Base-by-base conservation (phyloP, 768 basidiomycete genomes). In the Lentinula boryana region DNA sequence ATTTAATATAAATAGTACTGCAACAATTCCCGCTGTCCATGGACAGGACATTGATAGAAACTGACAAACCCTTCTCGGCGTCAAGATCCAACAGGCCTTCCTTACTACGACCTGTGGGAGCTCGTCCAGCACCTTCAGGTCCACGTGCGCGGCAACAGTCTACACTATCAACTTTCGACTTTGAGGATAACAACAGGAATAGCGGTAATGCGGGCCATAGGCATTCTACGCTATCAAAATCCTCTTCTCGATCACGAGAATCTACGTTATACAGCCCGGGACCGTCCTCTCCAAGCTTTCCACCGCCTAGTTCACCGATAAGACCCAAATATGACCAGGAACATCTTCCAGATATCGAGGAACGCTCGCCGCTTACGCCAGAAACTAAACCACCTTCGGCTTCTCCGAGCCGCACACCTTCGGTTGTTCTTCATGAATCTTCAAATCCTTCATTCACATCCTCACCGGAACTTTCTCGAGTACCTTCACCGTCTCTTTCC, bases 221-320 rank as follows among this genome's bases (percentile, higher is more conserved):
- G 52, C 27, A 52, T 43, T 60, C 58, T 21, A 52, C 50, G 35
- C 33, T 60, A 10, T 57, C 56, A 13, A 44, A 38, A 57, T 23
- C 23, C 12, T 60, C 58, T 40, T 49, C 58, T 32, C 48, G 35
- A 31, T 59, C 58, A 15, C 40, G 50, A 40, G 58, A 60, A 44
- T 60, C 58, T 8, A 23, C 58, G 10, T 31, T 52, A 23, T 60
- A 60, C 50, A 60, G 58, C 50, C 48, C 58, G 4, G 49, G 49
- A n/a, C 58, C 58, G 46, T 50, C 58, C 12, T 60, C 58, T 5
- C 58, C 58, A 1, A 40, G 44, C 27, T 52, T 38, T 52, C 50
- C 58, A 32, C 49, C 57, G 6, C 44, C 57, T 15, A 36, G 6
- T 50, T 58, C 57, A n/a, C 57, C 57, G 10, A 23, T 44, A 33